Evolutionary conservation across 2,329 filamentous ascomycete genomes (phyloP).

Genomic region (Venturia oleaginea): DNA sequence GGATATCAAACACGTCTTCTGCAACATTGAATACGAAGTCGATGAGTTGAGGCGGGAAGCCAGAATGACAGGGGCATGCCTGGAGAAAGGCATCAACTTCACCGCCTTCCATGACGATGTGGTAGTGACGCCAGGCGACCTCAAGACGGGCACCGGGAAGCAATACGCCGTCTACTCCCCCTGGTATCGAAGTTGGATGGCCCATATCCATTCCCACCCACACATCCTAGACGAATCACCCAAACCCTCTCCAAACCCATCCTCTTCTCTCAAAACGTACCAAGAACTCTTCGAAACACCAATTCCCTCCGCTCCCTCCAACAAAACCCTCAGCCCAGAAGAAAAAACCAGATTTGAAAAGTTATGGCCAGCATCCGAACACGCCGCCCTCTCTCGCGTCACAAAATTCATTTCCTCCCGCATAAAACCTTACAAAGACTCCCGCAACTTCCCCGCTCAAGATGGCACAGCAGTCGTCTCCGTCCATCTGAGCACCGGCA

Average conservation of each 20-base stretch:
- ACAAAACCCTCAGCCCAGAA: conserved; percentile 31
- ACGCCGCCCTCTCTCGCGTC: conserved; percentile 33
- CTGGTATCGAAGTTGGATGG: conserved; percentile 40
- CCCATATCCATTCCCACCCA: conserved; percentile 33
- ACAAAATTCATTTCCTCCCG: conserved; percentile 33
- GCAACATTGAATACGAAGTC: conserved; percentile 39
- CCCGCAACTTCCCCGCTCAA: conserved; percentile 34
- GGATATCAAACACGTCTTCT: conserved; percentile 38
- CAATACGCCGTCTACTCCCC: conserved; percentile 45
- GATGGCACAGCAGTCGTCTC: conserved; percentile 50
- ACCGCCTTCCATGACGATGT: conserved; percentile 43
- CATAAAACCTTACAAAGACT: conserved; percentile 31
- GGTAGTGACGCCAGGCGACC: conserved; percentile 36
- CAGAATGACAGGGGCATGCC: conserved; percentile 30
- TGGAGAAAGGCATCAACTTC: conserved; percentile 39
- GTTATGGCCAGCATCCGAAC: conserved; percentile 38
- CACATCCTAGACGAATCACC: conserved; percentile 35
- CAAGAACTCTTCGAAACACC: conserved; percentile 25
- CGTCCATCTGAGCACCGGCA: conserved; percentile 62
- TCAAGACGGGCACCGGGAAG: conserved; percentile 34
- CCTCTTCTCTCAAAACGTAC: conserved; percentile 22
- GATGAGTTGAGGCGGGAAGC: conserved; percentile 39
- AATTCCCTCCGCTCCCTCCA: conserved; percentile 29
- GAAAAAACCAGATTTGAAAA: conserved; percentile 34
- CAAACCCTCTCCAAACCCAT: conserved; percentile 31